phyloP scores from a whole-genome alignment of 164 flowering plant genomes.

The Pachysandra terminalis region DNA sequence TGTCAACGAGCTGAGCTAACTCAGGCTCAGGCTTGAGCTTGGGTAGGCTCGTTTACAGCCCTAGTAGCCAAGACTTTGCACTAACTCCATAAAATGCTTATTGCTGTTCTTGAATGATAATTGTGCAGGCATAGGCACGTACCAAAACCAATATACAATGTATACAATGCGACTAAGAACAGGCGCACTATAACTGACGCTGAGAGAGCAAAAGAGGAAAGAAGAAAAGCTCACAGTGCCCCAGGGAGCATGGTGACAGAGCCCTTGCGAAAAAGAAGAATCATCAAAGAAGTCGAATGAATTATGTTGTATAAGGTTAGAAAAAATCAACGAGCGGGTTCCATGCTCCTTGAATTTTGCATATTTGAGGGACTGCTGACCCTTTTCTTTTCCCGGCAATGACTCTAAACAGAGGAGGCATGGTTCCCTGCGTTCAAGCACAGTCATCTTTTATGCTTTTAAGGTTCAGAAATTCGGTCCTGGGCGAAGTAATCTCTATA shows the following conservation, averaged over 20 bases:
- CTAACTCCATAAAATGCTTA: neutral
- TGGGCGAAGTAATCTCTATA: neutral
- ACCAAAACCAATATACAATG: conserved; percentile 77
- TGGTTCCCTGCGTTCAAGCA: neutral
- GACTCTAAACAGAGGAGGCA: too few relatives aligned
- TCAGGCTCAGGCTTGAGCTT: too few relatives aligned
- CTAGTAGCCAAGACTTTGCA: too few relatives aligned
- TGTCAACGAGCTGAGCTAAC: too few relatives aligned
- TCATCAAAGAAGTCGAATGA: conserved; percentile 64
- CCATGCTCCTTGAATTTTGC: too few relatives aligned
- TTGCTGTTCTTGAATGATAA: neutral
- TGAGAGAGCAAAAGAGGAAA: conserved; percentile 61
- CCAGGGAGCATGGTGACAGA: conserved; percentile 50
- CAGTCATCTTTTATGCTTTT: neutral
- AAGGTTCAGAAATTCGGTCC: neutral
- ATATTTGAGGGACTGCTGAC: too few relatives aligned
- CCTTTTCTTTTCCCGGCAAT: too few relatives aligned
- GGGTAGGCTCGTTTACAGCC: too few relatives aligned
- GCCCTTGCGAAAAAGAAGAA: conserved; percentile 59
- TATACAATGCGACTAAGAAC: conserved; percentile 51
- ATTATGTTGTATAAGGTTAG: too few relatives aligned
- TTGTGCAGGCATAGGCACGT: conserved; percentile 85
- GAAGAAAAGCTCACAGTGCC: conserved; percentile 82
- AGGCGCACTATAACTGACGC: conserved; percentile 55
- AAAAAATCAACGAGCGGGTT: too few relatives aligned